Conservation (phyloP, 164 flowering plant species). For the Protea cynaroides region DNA sequence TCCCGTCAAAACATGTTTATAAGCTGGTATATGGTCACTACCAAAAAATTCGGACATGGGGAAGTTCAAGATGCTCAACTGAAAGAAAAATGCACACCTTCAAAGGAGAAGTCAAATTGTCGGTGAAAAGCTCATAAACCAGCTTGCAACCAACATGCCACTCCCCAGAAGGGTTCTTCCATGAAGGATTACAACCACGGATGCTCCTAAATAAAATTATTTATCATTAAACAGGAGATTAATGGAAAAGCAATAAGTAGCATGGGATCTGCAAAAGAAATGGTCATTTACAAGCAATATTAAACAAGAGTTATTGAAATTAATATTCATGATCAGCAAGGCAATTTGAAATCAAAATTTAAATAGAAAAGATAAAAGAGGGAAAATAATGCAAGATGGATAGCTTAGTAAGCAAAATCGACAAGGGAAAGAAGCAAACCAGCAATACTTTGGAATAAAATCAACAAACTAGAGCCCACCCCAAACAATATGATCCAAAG, state of each 20-base stretch:
- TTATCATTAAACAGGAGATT: background rate
- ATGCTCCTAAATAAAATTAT: constrained; percentile 39
- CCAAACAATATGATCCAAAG: too few species aligned
- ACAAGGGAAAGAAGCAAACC: too few species aligned
- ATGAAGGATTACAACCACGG: constrained; percentile 54
- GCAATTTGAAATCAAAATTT: too few species aligned
- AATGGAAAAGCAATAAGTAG: background rate
- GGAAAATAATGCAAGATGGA: too few species aligned
- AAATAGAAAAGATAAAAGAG: too few species aligned
- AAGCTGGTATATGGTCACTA: background rate
- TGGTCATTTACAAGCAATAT: background rate
- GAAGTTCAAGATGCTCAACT: background rate
- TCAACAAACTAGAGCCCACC: too few species aligned
- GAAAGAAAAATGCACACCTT: constrained; percentile 41
- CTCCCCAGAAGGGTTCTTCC: constrained; percentile 92
- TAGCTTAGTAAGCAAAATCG: too few species aligned
- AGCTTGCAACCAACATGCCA: constrained; percentile 93
- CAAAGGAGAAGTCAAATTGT: constrained; percentile 67
- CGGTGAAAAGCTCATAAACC: constrained; percentile 84
- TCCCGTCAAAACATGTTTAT: constrained; percentile 35
- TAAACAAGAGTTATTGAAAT: too few species aligned
- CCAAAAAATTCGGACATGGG: background rate
- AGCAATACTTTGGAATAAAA: too few species aligned
- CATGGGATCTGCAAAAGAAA: background rate
- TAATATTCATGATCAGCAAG: too few species aligned